Conservation (phyloP, 768 basidiomycete genomes). For the Lactifluus echinatus region DNA sequence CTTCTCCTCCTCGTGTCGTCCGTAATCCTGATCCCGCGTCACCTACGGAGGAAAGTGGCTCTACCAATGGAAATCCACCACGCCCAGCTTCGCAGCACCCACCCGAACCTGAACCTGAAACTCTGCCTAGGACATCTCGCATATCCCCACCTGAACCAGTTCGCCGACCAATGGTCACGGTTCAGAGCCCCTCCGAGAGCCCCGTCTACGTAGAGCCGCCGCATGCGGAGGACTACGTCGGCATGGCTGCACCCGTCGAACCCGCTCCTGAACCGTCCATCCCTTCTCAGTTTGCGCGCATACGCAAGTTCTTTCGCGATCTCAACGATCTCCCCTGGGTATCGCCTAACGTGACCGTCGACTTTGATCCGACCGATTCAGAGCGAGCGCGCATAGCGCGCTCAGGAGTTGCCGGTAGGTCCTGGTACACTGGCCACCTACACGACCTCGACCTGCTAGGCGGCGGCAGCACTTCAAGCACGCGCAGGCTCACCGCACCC, state of each 20-base stretch:
- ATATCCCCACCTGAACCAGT: not conserved
- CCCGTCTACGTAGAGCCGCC: conserved; percentile 14
- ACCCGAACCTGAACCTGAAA: not conserved
- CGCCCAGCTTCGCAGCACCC: not conserved
- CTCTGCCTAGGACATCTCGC: not conserved
- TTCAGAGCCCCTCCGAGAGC: conserved; percentile 14
- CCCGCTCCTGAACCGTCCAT: conserved; percentile 5
- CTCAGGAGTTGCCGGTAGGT: not conserved
- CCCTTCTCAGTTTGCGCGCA: conserved; percentile 15
- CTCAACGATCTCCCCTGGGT: conserved; percentile 19
- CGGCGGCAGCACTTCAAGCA: not conserved
- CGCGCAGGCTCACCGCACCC: conserved; percentile 2
- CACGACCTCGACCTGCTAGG: conserved; percentile 13
- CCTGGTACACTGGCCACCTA: conserved; percentile 18
- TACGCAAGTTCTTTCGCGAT: conserved; percentile 18
- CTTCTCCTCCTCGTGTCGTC: conserved; percentile 17
- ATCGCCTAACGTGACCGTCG: conserved; percentile 14
- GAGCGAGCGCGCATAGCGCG: conserved; percentile 6
- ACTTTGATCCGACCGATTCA: conserved; percentile 15
- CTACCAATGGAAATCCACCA: not conserved
- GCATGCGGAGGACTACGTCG: conserved; percentile 12
- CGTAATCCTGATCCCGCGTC: conserved; percentile 19
- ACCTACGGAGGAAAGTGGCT: conserved; percentile 4
- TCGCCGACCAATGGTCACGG: conserved; percentile 14
- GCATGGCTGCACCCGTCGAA: conserved; percentile 9